Base-by-base conservation (phyloP, 1,139 yeast species). In the Blastobotrys buckinghamii region DNA sequence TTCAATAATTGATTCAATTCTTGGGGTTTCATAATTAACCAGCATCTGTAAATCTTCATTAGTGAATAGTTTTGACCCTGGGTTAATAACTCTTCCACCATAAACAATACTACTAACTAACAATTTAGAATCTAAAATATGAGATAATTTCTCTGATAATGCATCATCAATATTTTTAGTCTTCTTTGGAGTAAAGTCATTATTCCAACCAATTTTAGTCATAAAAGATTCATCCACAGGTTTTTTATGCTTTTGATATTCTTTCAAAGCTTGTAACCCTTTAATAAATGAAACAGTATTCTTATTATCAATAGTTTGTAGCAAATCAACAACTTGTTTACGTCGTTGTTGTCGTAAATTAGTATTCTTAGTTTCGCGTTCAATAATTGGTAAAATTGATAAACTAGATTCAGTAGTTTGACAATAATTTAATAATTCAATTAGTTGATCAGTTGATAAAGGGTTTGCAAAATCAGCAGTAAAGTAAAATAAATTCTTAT, bases 381-480 rank as follows among this genome's bases (percentile, higher is more conserved):
- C 47, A n/a, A 44, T 41, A 30, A 51, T 36, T 8, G 55, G 55
- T 19, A 52, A 20, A 27, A 52, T 38, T 4, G 19, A 9, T 27
- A 39, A 20, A 12, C 17, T 8, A 35, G 6, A 17, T 35, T 35
- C 12, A 13, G 27, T 15, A 16, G 45, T 20, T 16, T 37, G 40
- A 24, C 50, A 38, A 44, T 59, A 62, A 19, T 58, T 55, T 47
- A 80, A 58, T 1, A 72, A 57, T 30, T 68, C 69, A 10, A 64
- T 51, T 12, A 81, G 61, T 58, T 82, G 88, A 1, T 64, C 55
- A 16, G 73, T 48, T 15, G 75, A 63, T 1, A 57, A 51, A 1
- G 54, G 44, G 2, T 71, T 59, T 15, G 69, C 66, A 47, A 81
- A 72, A 57, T 81, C 78, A 13, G 87, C 89, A 47, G 79, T 35